Conservation (phyloP, 2,329 filamentous ascomycete genomes). For the Lecanoromycetidae sp. region DNA sequence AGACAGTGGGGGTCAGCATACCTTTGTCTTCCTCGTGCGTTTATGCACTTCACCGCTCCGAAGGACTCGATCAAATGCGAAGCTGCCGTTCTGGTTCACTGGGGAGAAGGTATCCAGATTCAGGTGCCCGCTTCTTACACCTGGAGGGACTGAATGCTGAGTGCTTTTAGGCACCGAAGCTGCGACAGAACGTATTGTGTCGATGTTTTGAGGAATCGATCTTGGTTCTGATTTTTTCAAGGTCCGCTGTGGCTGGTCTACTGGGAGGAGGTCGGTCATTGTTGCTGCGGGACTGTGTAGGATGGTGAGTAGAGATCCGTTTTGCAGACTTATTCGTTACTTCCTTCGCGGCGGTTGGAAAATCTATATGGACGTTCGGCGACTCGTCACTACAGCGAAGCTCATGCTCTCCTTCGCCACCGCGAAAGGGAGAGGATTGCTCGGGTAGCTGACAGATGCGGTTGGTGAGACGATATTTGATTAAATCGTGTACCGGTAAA, state of each 20-base stretch:
- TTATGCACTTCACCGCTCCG: constrained; percentile 80
- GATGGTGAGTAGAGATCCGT: not conserved
- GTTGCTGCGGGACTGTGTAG: not conserved
- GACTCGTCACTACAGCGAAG: too few species aligned
- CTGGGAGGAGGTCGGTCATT: constrained; percentile 6
- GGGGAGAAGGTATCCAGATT: constrained; percentile 61
- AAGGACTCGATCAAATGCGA: constrained; percentile 87
- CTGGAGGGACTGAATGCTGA: not conserved
- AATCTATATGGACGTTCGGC: too few species aligned
- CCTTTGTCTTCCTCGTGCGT: constrained; percentile 88
- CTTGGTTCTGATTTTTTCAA: not conserved
- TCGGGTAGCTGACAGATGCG: too few species aligned
- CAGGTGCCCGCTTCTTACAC: constrained; percentile 33
- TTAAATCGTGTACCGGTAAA: too few species aligned
- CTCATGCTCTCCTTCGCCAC: too few species aligned
- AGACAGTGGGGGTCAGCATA: constrained; percentile 27
- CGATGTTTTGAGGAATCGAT: constrained; percentile 1
- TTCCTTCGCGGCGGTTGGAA: too few species aligned
- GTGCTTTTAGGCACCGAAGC: not conserved
- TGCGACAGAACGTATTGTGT: not conserved
- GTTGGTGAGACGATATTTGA: too few species aligned
- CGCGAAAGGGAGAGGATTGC: too few species aligned
- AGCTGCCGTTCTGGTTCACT: constrained; percentile 89
- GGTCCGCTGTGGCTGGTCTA: not conserved
- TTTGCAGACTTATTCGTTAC: not conserved